phyloP scores from a whole-genome alignment of 305 asterid species.

The Andrographis paniculata region DNA sequence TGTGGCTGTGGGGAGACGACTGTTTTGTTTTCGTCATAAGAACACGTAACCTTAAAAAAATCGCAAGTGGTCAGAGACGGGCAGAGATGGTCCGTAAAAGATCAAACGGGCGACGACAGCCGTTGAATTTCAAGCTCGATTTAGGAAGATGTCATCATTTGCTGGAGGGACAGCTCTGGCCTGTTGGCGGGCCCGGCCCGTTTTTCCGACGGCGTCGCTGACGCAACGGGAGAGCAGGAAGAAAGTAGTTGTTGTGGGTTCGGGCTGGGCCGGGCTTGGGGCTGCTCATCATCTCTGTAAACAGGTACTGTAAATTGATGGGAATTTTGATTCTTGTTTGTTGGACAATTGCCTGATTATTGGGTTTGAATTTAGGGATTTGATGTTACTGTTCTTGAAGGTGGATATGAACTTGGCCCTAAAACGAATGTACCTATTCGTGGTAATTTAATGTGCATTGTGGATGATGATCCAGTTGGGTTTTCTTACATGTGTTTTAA shows the following conservation, averaged over 20 bases:
- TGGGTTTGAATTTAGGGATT: constrained; percentile 38
- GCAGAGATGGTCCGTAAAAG: background rate
- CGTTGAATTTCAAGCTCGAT: background rate
- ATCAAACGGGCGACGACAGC: constrained; percentile 11
- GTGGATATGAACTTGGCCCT: constrained; percentile 56
- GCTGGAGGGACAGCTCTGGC: constrained; percentile 24
- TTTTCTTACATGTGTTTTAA: constrained; percentile 1
- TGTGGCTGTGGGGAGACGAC: constrained; percentile 19
- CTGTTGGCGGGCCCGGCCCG: constrained; percentile 30
- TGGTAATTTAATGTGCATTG: constrained; percentile 23
- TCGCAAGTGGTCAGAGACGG: constrained; percentile 2
- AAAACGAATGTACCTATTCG: constrained; percentile 41
- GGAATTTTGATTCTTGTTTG: too few species aligned
- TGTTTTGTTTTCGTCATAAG: constrained; percentile 5
- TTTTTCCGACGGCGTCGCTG: too few species aligned
- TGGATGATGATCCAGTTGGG: constrained; percentile 2
- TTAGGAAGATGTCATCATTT: background rate
- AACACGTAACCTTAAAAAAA: background rate
- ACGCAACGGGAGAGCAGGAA: constrained; percentile 38
- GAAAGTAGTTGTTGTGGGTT: constrained; percentile 52
- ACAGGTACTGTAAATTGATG: constrained; percentile 31
- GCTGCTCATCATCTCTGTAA: constrained; percentile 62
- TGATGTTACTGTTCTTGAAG: constrained; percentile 64
- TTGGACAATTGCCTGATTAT: background rate
- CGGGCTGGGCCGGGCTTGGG: constrained; percentile 66